phyloP scores from a whole-genome alignment of 2,329 filamentous ascomycete genomes.

The Fusarium graminum region DNA sequence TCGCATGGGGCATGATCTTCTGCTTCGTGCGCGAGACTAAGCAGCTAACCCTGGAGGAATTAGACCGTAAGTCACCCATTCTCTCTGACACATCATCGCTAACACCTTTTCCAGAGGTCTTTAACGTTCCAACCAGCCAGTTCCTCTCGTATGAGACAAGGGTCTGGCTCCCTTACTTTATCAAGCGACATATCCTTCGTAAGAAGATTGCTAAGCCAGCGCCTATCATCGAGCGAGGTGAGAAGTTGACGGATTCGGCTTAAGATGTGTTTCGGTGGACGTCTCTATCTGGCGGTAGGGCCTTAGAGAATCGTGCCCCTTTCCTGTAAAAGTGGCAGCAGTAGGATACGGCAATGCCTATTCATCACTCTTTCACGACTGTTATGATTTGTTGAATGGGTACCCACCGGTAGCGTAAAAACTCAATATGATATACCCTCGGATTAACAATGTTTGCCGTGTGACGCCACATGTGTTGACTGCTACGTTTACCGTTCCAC shows the following conservation, averaged over 20 bases:
- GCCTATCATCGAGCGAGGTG: constrained; percentile 48
- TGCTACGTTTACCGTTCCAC: too few relatives aligned
- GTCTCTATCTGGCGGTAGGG: accelerated
- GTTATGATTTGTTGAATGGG: too few relatives aligned
- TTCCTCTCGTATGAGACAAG: constrained; percentile 52
- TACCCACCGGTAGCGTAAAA: neutral
- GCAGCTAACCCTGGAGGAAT: constrained; percentile 63
- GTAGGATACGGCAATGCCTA: neutral
- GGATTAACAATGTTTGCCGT: neutral
- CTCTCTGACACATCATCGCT: accelerated
- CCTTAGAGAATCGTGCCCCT: too few relatives aligned
- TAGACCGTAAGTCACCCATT: constrained; percentile 51
- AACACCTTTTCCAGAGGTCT: constrained; percentile 8
- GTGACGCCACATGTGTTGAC: neutral
- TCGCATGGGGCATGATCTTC: constrained; percentile 63
- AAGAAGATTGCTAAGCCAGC: constrained; percentile 52
- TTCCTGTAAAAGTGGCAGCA: neutral
- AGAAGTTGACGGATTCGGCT: constrained; percentile 13
- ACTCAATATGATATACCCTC: neutral
- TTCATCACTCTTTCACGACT: neutral
- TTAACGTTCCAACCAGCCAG: constrained; percentile 53
- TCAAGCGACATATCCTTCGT: constrained; percentile 55
- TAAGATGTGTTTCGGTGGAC: neutral
- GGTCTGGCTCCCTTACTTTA: constrained; percentile 55
- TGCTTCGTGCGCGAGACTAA: constrained; percentile 65